Evolutionary conservation across 371 early-diverging fungal genomes (phyloP), one percentile per base, ranked within the genome.

Genomic region (Phascolomyces articulosus): DNA sequence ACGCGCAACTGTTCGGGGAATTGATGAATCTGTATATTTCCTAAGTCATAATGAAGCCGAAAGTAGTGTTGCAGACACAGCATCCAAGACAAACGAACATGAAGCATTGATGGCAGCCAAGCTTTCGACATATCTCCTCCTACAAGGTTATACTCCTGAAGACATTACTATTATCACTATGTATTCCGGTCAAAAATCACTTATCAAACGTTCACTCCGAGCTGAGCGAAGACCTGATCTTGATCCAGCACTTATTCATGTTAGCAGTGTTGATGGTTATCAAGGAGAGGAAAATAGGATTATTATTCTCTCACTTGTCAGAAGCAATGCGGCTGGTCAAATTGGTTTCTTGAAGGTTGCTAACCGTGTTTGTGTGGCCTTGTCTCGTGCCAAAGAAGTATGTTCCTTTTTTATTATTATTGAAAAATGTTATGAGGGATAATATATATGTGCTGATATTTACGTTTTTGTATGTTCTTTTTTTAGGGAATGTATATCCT

Each of bases 201-300:
- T 70, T 41, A 79, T 89, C 21, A 60, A 65, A 40, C 70, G 74
- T 29, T 63, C 55, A 2, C 60, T 87, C 23, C 72, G 80, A 0
- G 76, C 74, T 0, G 82, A 79, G 40, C 57, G 72, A 27, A 55
- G 68, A 8, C 47, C 58, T 0, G 65, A 69, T 27, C 47, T 78
- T 2, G 79, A 76, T 40, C 58, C 70, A 0, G 60, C 70, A 0
- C 38, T 53, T 0, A 77, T 91, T 38, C 75, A 80, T 4, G 83
- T 92, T 1, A 82, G 86, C 21, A 92, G 93, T 48, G 90, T 93
- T 4, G 93, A 92, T 72, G 90, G 91, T 7, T 95, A 88, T 61
- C 92, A 95, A 70, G 93, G 93, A 48, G 88, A 88, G 62, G 90
- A 90, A 68, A 85, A 85, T 62, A 91, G 92, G 40, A 87, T 92